Evolutionary conservation across 805 yeast species (phyloP), one percentile per base, ranked within the genome.

Genomic region (Candida arabinofermentans): DNA sequence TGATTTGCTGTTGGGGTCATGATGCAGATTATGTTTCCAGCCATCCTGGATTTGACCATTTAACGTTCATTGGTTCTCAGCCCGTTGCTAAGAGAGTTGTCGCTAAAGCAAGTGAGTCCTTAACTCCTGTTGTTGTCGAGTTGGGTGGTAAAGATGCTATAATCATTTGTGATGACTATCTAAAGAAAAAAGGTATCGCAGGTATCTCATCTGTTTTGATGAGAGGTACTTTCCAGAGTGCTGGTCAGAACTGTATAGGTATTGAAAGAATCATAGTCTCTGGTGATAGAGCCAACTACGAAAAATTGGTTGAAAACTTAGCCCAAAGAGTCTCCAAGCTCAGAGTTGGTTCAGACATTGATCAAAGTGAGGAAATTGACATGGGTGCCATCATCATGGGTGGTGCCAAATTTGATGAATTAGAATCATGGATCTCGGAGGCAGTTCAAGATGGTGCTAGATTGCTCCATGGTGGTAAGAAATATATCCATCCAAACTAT

Each of bases 201-300:
- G 65, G 72, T 4, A 66, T 83, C 32, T 81, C 96, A 0, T 86
- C 96, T 13, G 80, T 89, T 21, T 74, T 93, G 30, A 75, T 93
- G 83, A 75, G 99, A 57, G 99, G 99, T 27, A 83, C 96, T 0
- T 93, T 91, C 69, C 99, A 93, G 66, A 85, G 96, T 40, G 86
- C 96, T 0, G 99, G 99, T 10, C 99, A 93, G 66, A 93, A 93
- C 61, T 93, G 99, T 67, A 93, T 93, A 56, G 98, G 99, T 29
- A 86, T 93, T 41, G 99, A 93, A 66, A 74, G 99, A 43, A 95
- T 93, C 6, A 83, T 93, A 48, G 88, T 90, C 27, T 72, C 87
- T 34, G 85, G 84, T 5, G 59, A 55, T 27, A 43, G 41, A n/a
- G 68, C 69, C 32, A 77, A 79, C 22, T 90, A 93, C 64, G 82